These are phyloP conservation scores for Lyophyllum semitale DNA, from an alignment of 768 basidiomycete species.

Conservation along the genomic window DNA sequence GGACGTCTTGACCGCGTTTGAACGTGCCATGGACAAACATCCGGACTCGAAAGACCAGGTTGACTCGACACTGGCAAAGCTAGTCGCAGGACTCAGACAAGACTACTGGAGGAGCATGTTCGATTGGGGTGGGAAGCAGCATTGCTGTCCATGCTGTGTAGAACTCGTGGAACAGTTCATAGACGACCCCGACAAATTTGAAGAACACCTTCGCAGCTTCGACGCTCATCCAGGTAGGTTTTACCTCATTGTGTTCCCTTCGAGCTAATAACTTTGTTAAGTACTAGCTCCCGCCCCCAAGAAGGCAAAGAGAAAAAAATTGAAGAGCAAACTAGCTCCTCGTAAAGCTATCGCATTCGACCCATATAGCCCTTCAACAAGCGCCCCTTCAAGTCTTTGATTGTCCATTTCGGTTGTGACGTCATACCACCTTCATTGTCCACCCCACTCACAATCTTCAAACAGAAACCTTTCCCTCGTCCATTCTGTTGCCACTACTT, in stretches of 20 bases:
- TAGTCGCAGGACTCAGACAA: constrained; percentile 16
- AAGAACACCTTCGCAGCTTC: neutral
- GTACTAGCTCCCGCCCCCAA: neutral
- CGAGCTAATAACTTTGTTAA: neutral
- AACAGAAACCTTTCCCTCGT: neutral
- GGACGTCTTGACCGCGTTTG: constrained; percentile 16
- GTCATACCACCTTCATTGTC: too few relatives aligned
- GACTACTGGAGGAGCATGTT: constrained; percentile 20
- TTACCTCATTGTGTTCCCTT: neutral
- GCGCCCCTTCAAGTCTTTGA: constrained; percentile 3
- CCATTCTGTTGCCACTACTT: neutral
- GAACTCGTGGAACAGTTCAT: constrained; percentile 14
- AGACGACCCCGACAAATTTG: constrained; percentile 11
- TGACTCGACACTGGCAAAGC: constrained; percentile 12
- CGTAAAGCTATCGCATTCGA: constrained; percentile 9
- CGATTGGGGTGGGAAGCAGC: constrained; percentile 13
- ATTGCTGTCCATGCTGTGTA: constrained; percentile 17
- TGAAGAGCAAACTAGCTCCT: neutral
- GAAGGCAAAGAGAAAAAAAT: constrained; percentile 9
- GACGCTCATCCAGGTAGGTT: constrained; percentile 4
- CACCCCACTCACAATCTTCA: neutral
- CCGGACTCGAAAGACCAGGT: constrained; percentile 16
- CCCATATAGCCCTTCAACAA: constrained; percentile 18
- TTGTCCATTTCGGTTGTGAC: neutral
- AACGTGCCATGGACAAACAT: constrained; percentile 19